Evolutionary conservation across 2,329 filamentous ascomycete species (phyloP), one percentile per base, ranked within the genome.

Genomic region (Stenocarpella maydis): DNA sequence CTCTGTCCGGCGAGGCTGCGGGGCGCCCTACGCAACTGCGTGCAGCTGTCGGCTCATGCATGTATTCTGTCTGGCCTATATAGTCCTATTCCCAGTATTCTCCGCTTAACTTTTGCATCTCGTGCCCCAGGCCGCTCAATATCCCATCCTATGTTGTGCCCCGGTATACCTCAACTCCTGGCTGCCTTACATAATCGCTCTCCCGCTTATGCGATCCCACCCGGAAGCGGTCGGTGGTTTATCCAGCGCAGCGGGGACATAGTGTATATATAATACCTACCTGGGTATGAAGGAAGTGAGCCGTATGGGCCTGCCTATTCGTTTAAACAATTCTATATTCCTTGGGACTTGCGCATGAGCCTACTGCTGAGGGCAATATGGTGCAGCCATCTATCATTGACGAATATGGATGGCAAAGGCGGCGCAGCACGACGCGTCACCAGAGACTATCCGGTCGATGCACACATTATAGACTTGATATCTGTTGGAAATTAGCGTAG

Each of bases 101-200:
- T 8, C 8, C 4, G 28, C 14, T 49, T 17, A 12, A n/a, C 41
- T 37, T 49, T 63, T 63, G 41, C 28, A 63, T 49, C 28, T 34
- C 1, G n/a, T 24, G n/a, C 14, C 19, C 47, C 43, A n/a, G 14
- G 28, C 2, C 9, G 6, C 43, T 47, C 58, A 49, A 24, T 12
- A 63, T 63, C n/a, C n/a, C 58, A 49, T 49, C 43, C 28, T 37
- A 24, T 4, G 4, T 24, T 37, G 19, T 63, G n/a, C 3, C 28
- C 10, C 8, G 43, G 28, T 37, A 43, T 63, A 63, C 58, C 19
- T 47, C 58, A 14, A 12, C 28, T 15, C 10, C 28, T 5, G 8
- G 7, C 43, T 37, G 58, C 43, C 58, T 63, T 63, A 63, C 58
- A 49, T 63, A 63, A 63, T 34, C 58, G n/a, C 58, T 3, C 58